phyloP scores from a whole-genome alignment of 2,329 filamentous ascomycete genomes.

The Phaeoacremonium minimum region DNA sequence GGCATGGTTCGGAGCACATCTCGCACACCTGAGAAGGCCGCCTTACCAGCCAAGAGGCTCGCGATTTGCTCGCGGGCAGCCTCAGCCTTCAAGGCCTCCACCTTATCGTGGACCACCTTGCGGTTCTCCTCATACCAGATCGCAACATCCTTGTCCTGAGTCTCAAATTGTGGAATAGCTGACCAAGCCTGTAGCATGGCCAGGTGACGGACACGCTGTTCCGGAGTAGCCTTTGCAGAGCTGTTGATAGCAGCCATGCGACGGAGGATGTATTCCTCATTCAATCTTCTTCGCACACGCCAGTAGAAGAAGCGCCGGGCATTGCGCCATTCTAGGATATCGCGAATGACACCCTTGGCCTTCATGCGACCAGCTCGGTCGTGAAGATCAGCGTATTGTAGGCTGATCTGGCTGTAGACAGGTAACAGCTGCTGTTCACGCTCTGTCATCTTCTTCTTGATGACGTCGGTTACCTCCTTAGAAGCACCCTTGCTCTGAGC shows the following conservation, averaged over 20 bases:
- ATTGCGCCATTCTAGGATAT: conserved; percentile 78
- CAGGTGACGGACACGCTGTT: conserved; percentile 63
- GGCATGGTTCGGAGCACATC: conserved; percentile 65
- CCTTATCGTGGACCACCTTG: conserved; percentile 75
- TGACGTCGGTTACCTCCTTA: conserved; percentile 68
- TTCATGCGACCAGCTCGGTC: conserved; percentile 97
- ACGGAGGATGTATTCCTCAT: conserved; percentile 95
- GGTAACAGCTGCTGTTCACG: conserved; percentile 88
- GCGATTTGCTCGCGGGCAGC: conserved; percentile 25
- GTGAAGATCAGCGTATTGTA: conserved; percentile 96
- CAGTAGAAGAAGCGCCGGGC: conserved; percentile 99
- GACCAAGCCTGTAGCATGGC: conserved; percentile 80
- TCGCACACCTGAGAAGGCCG: conserved; percentile 62
- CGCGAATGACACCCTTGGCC: conserved; percentile 91
- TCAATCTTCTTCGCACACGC: conserved; percentile 93
- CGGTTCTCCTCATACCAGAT: conserved; percentile 96
- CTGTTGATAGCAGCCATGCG: conserved; percentile 59
- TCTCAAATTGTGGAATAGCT: conserved; percentile 69
- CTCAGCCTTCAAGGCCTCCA: conserved; percentile 77
- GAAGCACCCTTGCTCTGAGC: conserved; percentile 56
- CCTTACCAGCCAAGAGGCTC: conserved; percentile 35
- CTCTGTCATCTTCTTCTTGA: conserved; percentile 79
- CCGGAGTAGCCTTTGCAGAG: conserved; percentile 33
- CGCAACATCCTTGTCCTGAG: conserved; percentile 77
- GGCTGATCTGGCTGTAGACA: conserved; percentile 90